These are phyloP conservation scores for Calycina herbarum DNA, from an alignment of 2,329 filamentous ascomycete species.

Conservation along the genomic window DNA sequence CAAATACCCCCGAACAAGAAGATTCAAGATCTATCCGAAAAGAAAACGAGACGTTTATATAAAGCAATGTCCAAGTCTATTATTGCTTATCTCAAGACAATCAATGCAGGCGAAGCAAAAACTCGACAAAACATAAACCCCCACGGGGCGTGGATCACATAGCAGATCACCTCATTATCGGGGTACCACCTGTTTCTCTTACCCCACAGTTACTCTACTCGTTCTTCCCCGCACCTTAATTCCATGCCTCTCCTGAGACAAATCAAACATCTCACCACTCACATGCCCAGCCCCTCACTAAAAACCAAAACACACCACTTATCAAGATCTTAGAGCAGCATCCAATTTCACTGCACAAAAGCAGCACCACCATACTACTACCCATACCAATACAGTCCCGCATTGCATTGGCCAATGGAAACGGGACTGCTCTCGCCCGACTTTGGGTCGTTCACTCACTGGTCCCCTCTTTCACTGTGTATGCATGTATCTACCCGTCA, in stretches of 20 bases:
- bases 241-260: neutral
- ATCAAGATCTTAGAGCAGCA: neutral
- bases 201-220: neutral
- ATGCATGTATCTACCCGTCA: constrained; percentile 2
- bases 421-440: neutral
- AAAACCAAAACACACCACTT: neutral
- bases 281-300: neutral
- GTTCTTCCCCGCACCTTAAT: neutral
- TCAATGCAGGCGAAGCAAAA: too few species aligned
- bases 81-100: too few species aligned
- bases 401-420: neutral
- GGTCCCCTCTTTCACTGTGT: neutral
- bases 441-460: neutral
- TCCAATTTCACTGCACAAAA: neutral
- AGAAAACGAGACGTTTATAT: too few species aligned
- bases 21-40: too few species aligned
- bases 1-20: too few species aligned
- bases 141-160: neutral
- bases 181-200: neutral
- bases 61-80: too few species aligned
- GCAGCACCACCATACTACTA: neutral
- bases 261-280: neutral
- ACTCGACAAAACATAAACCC: neutral
- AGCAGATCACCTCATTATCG: neutral
- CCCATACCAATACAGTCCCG: neutral